Conservation (phyloP, 1,139 yeast species). For the Diutina neorugosa region DNA sequence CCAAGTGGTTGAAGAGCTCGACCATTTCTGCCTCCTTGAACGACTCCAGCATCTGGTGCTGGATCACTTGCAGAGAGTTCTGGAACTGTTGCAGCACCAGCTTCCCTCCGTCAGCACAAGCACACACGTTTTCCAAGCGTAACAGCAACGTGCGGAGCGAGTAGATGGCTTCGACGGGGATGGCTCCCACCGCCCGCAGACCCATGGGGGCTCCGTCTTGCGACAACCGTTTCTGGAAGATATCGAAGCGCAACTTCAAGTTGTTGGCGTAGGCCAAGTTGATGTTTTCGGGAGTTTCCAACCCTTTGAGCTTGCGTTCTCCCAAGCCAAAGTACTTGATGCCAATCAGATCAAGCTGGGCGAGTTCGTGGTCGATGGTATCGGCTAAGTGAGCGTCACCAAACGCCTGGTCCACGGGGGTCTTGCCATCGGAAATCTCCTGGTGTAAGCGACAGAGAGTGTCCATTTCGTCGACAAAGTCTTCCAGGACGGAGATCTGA, state of each 20-base stretch:
- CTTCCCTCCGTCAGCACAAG: conserved; percentile 3
- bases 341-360: conserved; percentile 56
- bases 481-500: conserved; percentile 81
- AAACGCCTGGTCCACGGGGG: conserved; percentile 42
- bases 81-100: background rate
- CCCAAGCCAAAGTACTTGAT: conserved; percentile 65
- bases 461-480: conserved; percentile 62
- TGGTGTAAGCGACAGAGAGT: conserved; percentile 45
- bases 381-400: conserved; percentile 46
- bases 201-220: conserved; percentile 11
- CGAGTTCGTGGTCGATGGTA: conserved; percentile 56
- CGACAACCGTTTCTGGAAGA: conserved; percentile 21
- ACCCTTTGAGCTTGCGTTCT: conserved; percentile 81
- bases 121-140: conserved; percentile 36
- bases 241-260: conserved; percentile 44
- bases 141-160: conserved; percentile 36
- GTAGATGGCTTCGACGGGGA: conserved; percentile 34
- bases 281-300: conserved; percentile 85
- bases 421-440: conserved; percentile 27
- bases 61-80: background rate
- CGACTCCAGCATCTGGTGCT: background rate
- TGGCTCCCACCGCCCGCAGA: conserved; percentile 23
- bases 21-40: conserved; percentile 10
- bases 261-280: conserved; percentile 67
- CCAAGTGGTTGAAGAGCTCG: conserved; percentile 44